Evolutionary conservation across 352 stramenopile genomes (phyloP), one percentile per base, ranked within the genome.

Genomic region (Phytopythium vexans): DNA sequence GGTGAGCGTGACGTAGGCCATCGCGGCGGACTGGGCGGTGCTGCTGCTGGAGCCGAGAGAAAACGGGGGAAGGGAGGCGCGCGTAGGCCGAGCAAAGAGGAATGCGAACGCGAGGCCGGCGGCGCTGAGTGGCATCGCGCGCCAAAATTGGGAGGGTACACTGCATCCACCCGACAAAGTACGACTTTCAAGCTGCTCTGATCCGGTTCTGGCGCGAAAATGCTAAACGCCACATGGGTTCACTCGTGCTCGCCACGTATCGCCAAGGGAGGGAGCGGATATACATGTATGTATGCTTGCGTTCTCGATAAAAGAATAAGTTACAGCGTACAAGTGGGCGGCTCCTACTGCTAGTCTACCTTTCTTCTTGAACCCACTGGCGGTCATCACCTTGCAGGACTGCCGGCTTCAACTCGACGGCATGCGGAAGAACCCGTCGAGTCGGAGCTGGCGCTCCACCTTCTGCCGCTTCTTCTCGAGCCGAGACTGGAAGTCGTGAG

Each of bases 1-100:
- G 38, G 87, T 93, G 37, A 98, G 73, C 58, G 85, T 94, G 47
- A 94, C 82, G 76, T 93, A 94, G 34, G 85, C 85, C 85, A 94
- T 94, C 27, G 32, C 54, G 50, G 14, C 41, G 31, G 11, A 8
- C 41, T 41, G 35, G 10, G 10, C 35, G 16, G 3, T 31, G n/a
- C 38, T 58, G 41, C 38, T 41, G 45, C 43, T 11, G 10, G 12
- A 27, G 46, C 3, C 32, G 35, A 41, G 35, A 11, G 14, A 34
- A 34, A 27, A 35, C 6, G 46, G 34, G 41, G 51, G 55, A 57
- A 53, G 47, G 43, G 36, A 12, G 41, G 34, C 40, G 31, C 11
- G 16, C n/a, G n/a, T 27, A 34, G 21, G 35, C 8, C 8, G 47
- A 33, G 35, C 35, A 37, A 38, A 41, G 35, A 45, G 47, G 7